Evolutionary conservation across 345 rosid genomes (phyloP).

Genomic region (Salix dunnii): DNA sequence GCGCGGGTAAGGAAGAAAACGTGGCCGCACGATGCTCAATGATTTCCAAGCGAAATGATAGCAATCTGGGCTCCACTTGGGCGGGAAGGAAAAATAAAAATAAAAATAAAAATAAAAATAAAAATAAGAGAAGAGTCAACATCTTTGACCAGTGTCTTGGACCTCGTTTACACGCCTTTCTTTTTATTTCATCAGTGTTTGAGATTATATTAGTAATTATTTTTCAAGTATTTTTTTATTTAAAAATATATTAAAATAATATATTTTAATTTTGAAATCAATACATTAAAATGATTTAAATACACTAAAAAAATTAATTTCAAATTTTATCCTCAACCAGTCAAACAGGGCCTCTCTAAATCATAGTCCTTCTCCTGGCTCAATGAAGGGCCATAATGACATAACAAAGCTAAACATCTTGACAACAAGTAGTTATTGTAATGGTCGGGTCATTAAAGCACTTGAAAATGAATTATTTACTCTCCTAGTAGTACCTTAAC

Average conservation of each 20-base stretch:
- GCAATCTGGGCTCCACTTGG: not conserved
- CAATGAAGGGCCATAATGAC: not conserved
- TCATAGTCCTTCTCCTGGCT: not conserved
- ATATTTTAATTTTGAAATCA: too few species aligned
- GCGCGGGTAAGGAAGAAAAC: slow-evolving; percentile 13
- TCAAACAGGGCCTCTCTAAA: not conserved
- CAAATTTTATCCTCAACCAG: too few species aligned
- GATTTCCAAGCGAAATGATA: not conserved
- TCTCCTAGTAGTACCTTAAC: not conserved
- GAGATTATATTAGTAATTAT: too few species aligned
- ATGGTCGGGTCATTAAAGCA: not conserved
- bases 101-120: too few species aligned
- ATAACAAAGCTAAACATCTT: not conserved
- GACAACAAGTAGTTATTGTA: not conserved
- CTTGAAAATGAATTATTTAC: not conserved
- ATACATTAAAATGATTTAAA: too few species aligned
- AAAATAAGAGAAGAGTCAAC: not conserved
- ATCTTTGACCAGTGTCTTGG: slow-evolving; percentile 25
- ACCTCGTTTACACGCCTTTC: not conserved
- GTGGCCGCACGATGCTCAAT: slow-evolving; percentile 24
- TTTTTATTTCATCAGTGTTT: not conserved
- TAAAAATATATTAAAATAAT: too few species aligned
- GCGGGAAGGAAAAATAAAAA: too few species aligned
- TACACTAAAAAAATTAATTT: too few species aligned
- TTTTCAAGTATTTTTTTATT: too few species aligned